phyloP scores from a whole-genome alignment of 1,284 basidiomycete species.

The Cutaneotrichosporon sp. region DNA sequence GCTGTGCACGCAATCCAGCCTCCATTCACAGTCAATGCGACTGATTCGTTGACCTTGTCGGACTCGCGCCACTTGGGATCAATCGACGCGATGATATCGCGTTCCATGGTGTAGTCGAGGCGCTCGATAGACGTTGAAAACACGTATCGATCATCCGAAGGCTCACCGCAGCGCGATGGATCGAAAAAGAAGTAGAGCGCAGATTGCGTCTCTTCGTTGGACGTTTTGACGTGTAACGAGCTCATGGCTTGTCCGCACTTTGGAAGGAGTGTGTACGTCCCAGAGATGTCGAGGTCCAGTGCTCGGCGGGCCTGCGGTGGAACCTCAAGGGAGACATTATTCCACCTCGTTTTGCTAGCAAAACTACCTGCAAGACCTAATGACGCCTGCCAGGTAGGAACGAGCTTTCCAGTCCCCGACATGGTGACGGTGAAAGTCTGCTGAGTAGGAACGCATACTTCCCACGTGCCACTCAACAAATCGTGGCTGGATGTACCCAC shows the following conservation, averaged over 20 bases:
- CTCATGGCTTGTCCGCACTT: slow-evolving; percentile 85
- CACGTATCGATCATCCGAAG: slow-evolving; percentile 68
- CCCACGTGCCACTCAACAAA: slow-evolving; percentile 70
- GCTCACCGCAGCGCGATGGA: slow-evolving; percentile 70
- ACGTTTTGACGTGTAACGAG: slow-evolving; percentile 64
- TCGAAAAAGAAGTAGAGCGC: slow-evolving; percentile 78
- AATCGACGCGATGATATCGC: slow-evolving; percentile 68
- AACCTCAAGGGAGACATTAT: slow-evolving; percentile 61
- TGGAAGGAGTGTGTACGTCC: slow-evolving; percentile 70
- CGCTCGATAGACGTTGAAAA: slow-evolving; percentile 73
- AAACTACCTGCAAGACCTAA: slow-evolving; percentile 71
- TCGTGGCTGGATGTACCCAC: slow-evolving; percentile 38
- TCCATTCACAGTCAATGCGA: slow-evolving; percentile 59
- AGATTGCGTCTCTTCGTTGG: slow-evolving; percentile 51
- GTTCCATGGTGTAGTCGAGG: slow-evolving; percentile 71
- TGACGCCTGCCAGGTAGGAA: slow-evolving; percentile 77
- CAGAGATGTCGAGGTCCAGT: slow-evolving; percentile 76
- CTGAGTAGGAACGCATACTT: slow-evolving; percentile 68
- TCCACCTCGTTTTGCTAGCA: slow-evolving; percentile 64
- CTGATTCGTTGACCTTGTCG: slow-evolving; percentile 52
- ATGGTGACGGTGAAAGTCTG: slow-evolving; percentile 60
- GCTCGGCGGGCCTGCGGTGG: slow-evolving; percentile 52
- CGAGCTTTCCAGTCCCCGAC: slow-evolving; percentile 62
- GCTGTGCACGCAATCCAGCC: slow-evolving; percentile 55
- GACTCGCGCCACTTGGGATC: slow-evolving; percentile 72